Base-by-base conservation (phyloP, 2,329 filamentous ascomycete species). In the Pseudogymnoascus pannorum region DNA sequence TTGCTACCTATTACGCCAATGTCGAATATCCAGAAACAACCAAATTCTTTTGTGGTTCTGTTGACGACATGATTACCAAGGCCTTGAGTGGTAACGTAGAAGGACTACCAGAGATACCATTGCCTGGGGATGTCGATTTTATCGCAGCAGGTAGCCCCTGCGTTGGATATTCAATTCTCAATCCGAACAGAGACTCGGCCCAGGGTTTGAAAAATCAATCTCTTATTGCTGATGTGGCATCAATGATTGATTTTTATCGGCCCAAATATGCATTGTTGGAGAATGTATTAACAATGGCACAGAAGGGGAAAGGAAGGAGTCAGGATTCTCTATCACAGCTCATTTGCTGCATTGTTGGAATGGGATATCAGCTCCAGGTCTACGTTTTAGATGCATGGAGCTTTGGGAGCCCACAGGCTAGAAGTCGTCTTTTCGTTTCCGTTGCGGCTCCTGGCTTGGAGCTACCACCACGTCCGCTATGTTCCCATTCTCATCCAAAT, bases 1-100 rank as follows among this genome's bases (percentile, higher is more conserved):
- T 92, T 0, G 86, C 91, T 59, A 89, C 87, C 0, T 90, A 91
- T 65, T 82, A 85, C 72, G 89, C 88, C 0, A 94, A 94, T 61
- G 70, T 77, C 0, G 68, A 74, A 1, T 61, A 76, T 1, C 69
- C 73, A 1, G 70, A 75, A 0, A 66, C 70, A 0, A 73, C 83
- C 0, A 72, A 80, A 8, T 79, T 88, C 0, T 92, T 84, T 66
- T 78, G 84, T 0, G 89, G 89, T 0, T 92, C 88, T 0, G 85
- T 92, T 1, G 87, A 93, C 66, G 84, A 88, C 61, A 78, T 88
- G 12, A 77, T 92, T 0, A 70, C 72, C 0, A 72, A 77, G 16
- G 84, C 83, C 0, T 75, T 92, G 1, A 61, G 73, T 2, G 87
- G 84, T 0, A 69, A 75, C 3, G 75, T 75, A n/a, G 60, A 60